A percentile compares a stretch with the other conserved stretches of the same genome.
phyloP scores from a whole-genome alignment of 495 filamentous ascomycete genomes.

The Chaetomium cochliodes region DNA sequence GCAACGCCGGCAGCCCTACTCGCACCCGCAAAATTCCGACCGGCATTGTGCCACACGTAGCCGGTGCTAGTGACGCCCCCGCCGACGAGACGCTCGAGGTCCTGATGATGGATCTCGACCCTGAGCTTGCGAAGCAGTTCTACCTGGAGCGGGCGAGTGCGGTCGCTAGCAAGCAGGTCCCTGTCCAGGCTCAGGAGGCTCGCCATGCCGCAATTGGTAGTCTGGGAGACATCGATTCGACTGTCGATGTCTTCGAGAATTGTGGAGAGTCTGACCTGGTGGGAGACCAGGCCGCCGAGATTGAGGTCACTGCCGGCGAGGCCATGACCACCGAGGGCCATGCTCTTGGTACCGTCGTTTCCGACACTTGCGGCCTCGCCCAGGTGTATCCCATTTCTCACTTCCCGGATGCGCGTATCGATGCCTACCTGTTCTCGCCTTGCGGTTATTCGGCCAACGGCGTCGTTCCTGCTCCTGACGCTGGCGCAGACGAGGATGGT shows the following conservation, averaged over 20 bases:
- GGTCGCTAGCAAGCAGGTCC: constrained; percentile 77
- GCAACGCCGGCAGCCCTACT: constrained; percentile 30
- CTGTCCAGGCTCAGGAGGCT: constrained; percentile 58
- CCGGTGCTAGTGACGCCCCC: constrained; percentile 41
- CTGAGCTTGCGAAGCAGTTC: constrained; percentile 91
- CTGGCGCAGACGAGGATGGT: constrained; percentile 47
- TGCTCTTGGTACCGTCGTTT: constrained; percentile 87
- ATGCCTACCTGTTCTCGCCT: constrained; percentile 94
- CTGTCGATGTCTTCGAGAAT: constrained; percentile 78
- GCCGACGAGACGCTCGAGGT: constrained; percentile 94
- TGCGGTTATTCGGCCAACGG: constrained; percentile 99
- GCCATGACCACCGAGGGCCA: constrained; percentile 91
- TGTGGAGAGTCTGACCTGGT: constrained; percentile 58
- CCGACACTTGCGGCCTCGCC: constrained; percentile 83
- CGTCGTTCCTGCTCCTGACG: constrained; percentile 74
- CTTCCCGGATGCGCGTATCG: constrained; percentile 91
- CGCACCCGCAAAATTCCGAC: constrained; percentile 55
- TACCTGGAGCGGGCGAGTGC: constrained; percentile 90
- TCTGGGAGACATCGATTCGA: constrained; percentile 50
- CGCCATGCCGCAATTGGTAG: constrained; percentile 52
- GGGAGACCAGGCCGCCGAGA: background rate
- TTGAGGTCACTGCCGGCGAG: constrained; percentile 53
- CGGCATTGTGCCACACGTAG: constrained; percentile 61
- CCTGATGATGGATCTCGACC: constrained; percentile 96
- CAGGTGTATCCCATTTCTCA: constrained; percentile 82